A percentile compares a stretch with the other conserved stretches of the same genome.
phyloP scores from a whole-genome alignment of 495 filamentous ascomycete genomes.

The Penicillium verhagenii region DNA sequence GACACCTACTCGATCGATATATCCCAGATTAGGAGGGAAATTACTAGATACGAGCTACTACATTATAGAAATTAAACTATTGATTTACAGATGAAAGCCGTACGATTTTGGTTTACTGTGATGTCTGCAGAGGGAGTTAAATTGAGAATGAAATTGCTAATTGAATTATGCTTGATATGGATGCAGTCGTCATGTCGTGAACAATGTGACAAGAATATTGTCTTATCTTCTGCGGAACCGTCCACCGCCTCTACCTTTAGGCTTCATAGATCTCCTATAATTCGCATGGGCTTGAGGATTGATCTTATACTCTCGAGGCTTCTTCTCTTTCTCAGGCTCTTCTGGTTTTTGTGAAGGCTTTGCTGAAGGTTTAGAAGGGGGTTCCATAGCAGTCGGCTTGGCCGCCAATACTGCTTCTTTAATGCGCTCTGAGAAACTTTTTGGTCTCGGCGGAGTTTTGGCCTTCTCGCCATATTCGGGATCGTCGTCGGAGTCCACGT shows the following conservation, averaged over 20 bases:
- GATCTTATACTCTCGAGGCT: conserved; percentile 63
- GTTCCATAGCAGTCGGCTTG: conserved; percentile 31
- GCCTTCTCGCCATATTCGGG: conserved; percentile 32
- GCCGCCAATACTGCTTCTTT: conserved; percentile 39
- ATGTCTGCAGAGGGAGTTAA: neutral
- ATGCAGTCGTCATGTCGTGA: conserved; percentile 36
- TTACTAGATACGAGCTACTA: neutral
- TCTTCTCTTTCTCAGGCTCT: conserved; percentile 39
- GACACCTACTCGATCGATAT: conserved; percentile 36
- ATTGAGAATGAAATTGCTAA: conserved; percentile 1
- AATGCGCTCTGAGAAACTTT: conserved; percentile 47
- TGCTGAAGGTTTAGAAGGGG: too few relatives aligned
- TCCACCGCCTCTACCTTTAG: conserved; percentile 56
- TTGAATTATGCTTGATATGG: conserved; percentile 21
- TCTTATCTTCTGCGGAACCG: conserved; percentile 48
- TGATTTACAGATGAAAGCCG: neutral
- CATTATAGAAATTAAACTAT: neutral
- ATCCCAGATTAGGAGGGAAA: conserved; percentile 41
- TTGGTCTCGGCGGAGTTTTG: conserved; percentile 23
- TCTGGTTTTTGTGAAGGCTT: conserved; percentile 25
- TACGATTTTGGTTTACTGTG: too few relatives aligned
- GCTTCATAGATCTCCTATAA: conserved; percentile 78
- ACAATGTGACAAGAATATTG: neutral
- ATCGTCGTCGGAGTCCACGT: conserved; percentile 23
- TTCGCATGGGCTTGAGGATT: conserved; percentile 77